Percentiles rank a stretch among this genome's conserved stretches.
Conservation (phyloP, 352 stramenopile genomes). For the Plasmopara viticola region DNA sequence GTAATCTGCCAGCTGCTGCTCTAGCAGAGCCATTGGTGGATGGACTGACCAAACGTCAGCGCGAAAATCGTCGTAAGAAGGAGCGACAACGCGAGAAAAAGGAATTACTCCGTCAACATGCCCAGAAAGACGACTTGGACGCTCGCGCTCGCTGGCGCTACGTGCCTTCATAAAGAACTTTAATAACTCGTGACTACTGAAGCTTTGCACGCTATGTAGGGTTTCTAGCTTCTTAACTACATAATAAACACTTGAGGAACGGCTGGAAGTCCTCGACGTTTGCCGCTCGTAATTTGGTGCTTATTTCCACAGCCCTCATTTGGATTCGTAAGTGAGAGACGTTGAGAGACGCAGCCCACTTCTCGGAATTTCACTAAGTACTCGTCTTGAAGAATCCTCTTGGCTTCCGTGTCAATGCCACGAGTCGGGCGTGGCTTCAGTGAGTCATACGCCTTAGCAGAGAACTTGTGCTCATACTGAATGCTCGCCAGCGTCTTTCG, state of each 20-base stretch:
- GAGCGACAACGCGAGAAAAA: conserved; percentile 74
- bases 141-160: conserved; percentile 65
- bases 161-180: conserved; percentile 35
- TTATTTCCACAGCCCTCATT: conserved; percentile 7
- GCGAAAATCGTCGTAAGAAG: conserved; percentile 71
- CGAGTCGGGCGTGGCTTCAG: conserved; percentile 23
- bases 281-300: conserved; percentile 28
- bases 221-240: conserved; percentile 23
- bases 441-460: conserved; percentile 21
- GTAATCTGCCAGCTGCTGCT: conserved; percentile 5
- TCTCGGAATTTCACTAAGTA: conserved; percentile 17
- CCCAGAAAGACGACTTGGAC: conserved; percentile 63
- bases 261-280: conserved; percentile 27
- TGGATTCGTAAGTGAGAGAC: neutral
- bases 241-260: conserved; percentile 74
- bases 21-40: conserved; percentile 26
- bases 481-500: conserved; percentile 62
- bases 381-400: conserved; percentile 60
- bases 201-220: neutral
- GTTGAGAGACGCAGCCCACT: conserved; percentile 41
- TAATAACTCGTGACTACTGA: neutral
- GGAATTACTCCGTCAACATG: conserved; percentile 57
- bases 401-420: conserved; percentile 37
- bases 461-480: conserved; percentile 52
- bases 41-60: conserved; percentile 72